Percentiles rank a stretch among this genome's conserved stretches.
These are phyloP conservation scores for Zygosaccharomyces sapae DNA, from an alignment of 1,139 yeast species.

Conservation along the genomic window DNA sequence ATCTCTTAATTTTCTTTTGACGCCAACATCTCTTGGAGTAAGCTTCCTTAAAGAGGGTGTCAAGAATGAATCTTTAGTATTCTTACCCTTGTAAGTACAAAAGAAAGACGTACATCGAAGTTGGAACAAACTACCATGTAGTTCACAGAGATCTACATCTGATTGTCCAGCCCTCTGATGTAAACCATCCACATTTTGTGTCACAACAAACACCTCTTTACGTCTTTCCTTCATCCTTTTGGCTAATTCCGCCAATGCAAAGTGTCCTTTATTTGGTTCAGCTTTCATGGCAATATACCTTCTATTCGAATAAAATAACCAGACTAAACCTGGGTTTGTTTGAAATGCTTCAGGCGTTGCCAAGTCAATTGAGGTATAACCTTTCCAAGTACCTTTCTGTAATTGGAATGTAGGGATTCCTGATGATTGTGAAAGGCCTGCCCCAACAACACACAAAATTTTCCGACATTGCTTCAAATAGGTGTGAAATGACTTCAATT, in stretches of 20 bases:
- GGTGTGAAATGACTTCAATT: constrained; percentile 52
- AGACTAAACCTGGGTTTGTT: constrained; percentile 76
- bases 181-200: constrained; percentile 81
- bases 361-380: constrained; percentile 72
- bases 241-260: constrained; percentile 58
- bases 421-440: constrained; percentile 75
- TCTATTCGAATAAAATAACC: constrained; percentile 81
- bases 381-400: constrained; percentile 71
- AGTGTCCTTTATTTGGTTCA: constrained; percentile 69
- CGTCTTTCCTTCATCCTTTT: constrained; percentile 30
- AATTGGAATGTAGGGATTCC: constrained; percentile 76
- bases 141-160: constrained; percentile 48
- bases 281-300: constrained; percentile 62
- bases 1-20: constrained; percentile 7
- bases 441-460: constrained; percentile 75
- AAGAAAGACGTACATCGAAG: constrained; percentile 70
- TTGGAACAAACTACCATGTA: constrained; percentile 76
- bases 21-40: constrained; percentile 16
- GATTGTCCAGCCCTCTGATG: constrained; percentile 63
- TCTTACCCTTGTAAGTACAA: constrained; percentile 57
- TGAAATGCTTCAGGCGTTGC: constrained; percentile 91
- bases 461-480: constrained; percentile 49
- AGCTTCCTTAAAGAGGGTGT: constrained; percentile 51
- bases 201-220: constrained; percentile 53
- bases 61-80: constrained; percentile 58